phyloP scores from a whole-genome alignment of 2,329 filamentous ascomycete species.

The Penicillium sp. region DNA sequence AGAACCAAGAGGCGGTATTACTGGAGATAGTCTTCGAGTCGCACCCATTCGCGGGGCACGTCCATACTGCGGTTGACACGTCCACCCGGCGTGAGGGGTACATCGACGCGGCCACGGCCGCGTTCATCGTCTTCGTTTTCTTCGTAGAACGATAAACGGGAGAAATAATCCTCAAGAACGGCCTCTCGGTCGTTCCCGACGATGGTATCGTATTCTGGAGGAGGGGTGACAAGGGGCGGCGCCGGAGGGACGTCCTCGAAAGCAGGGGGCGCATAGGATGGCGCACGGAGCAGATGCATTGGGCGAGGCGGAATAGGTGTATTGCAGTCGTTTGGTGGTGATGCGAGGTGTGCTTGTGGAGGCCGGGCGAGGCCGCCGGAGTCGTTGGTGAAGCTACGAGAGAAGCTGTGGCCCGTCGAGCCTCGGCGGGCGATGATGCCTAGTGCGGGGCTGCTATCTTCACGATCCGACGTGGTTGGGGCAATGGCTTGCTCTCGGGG shows the following conservation, averaged over 20 bases:
- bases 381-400: conserved; percentile 34
- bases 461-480: conserved; percentile 20
- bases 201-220: conserved; percentile 73
- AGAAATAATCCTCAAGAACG: conserved; percentile 76
- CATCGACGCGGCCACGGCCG: conserved; percentile 42
- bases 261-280: conserved; percentile 78
- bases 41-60: conserved; percentile 49
- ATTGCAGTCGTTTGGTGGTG: conserved; percentile 40
- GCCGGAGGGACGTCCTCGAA: conserved; percentile 75
- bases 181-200: conserved; percentile 60
- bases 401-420: conserved; percentile 18
- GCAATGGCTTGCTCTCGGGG: conserved; percentile 19
- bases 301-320: conserved; percentile 50
- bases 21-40: conserved; percentile 24
- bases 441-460: conserved; percentile 22
- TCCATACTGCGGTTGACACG: conserved; percentile 58
- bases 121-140: conserved; percentile 51
- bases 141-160: conserved; percentile 60
- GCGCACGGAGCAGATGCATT: conserved; percentile 72
- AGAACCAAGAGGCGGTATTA: not conserved
- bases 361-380: conserved; percentile 38
- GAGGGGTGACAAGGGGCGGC: conserved; percentile 66
- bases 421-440: conserved; percentile 13
- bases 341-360: conserved; percentile 43
- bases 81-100: conserved; percentile 56